A percentile compares a stretch with the other conserved stretches of the same genome.
phyloP scores from a whole-genome alignment of 352 stramenopile species.

The Phytophthora chlamydospora region DNA sequence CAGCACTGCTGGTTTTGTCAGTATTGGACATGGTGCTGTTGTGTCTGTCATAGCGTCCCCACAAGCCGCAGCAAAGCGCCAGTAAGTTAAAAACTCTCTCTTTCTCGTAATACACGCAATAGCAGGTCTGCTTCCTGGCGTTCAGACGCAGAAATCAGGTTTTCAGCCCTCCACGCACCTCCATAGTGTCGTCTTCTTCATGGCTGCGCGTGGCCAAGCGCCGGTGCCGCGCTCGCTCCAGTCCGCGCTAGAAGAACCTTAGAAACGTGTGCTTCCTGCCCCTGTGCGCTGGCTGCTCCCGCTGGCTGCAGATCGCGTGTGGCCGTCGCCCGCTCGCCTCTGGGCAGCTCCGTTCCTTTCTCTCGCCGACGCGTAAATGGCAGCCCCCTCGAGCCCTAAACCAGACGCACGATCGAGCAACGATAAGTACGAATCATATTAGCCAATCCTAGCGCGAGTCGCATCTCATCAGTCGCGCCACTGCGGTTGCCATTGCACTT shows the following conservation, averaged over 20 bases:
- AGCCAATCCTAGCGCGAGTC: conserved; percentile 17
- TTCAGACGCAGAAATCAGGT: conserved; percentile 22
- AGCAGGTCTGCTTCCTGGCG: neutral
- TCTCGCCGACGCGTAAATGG: conserved; percentile 18
- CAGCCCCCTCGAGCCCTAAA: conserved; percentile 6
- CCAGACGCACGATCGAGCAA: too few relatives aligned
- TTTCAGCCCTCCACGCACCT: conserved; percentile 17
- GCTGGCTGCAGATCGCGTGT: conserved; percentile 16
- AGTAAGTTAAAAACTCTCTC: neutral
- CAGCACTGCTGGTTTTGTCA: neutral
- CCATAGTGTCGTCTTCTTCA: conserved; percentile 47
- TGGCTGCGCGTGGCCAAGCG: conserved; percentile 7
- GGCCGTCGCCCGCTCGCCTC: conserved; percentile 16
- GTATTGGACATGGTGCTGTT: conserved; percentile 8
- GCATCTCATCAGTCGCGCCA: conserved; percentile 26
- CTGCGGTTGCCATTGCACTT: too few relatives aligned
- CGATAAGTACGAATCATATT: conserved; percentile 34
- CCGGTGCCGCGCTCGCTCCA: neutral
- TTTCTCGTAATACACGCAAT: neutral
- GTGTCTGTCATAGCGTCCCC: conserved; percentile 15
- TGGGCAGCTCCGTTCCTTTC: conserved; percentile 28
- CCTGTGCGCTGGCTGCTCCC: conserved; percentile 12
- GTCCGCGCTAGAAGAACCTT: conserved; percentile 7
- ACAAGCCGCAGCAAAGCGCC: neutral
- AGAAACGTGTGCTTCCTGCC: neutral